Evolutionary conservation across 1,284 basidiomycete species (phyloP), one percentile per base, ranked within the genome.

Genomic region (Sporisorium scitamineum): DNA sequence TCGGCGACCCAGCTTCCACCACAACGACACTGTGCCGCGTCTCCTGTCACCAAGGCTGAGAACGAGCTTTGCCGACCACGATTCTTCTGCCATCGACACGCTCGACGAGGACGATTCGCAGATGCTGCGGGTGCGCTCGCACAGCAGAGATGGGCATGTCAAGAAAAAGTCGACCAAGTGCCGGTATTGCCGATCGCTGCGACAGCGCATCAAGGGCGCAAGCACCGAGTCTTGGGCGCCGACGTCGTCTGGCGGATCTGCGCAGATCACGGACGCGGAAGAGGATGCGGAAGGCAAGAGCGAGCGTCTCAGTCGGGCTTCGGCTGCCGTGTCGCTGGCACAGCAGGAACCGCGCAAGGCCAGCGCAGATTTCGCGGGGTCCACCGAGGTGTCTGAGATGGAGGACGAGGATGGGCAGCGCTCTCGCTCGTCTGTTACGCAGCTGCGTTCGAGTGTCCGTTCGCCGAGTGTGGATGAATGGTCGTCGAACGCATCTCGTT

Each of bases 121-220:
- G 9, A 20, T 55, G 47, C 20, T 67, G 22, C 61, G 65, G 0
- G 54, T 68, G 55, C 69, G 69, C 34, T 76, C 74, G 45, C 48
- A 59, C 31, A 75, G 67, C 63, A 42, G 67, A 41, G 72, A 75
- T 10, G 67, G 67, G 24, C 72, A 75, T 27, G 60, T 55, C 54
- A 72, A 70, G 56, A 76, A 76, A 24, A 76, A 76, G 62, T 69
- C 74, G 44, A 65, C 44, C 69, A 76, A 76, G 65, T 76, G 74
- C 39, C 57, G 61, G 5, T 67, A 51, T 50, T 76, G 74, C 55
- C 69, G 74, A 48, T 48, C 66, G 64, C 20, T 76, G 34, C 72
- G 72, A 31, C 67, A 63, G 62, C 72, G 67, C 13, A 37, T 63
- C 50, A 75, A 67, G 37, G 41, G 7, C 6, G 52, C 54, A 2